phyloP scores from a whole-genome alignment of 2,329 filamentous ascomycete species.

The Pseudocercospora eumusae region DNA sequence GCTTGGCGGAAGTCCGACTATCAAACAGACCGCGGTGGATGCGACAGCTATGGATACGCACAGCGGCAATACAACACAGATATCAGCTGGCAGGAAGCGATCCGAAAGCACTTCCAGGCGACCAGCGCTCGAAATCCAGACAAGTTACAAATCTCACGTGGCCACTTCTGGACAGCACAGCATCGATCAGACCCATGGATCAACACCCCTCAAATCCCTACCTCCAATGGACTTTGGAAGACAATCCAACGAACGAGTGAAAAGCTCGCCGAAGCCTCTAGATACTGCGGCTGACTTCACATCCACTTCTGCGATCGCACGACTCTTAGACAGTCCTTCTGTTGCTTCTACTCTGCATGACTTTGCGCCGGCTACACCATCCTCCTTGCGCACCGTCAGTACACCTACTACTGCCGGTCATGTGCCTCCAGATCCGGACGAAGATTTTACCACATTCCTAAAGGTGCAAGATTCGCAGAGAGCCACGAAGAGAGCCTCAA shows the following conservation, averaged over 20 bases:
- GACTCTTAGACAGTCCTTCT: conserved; percentile 6
- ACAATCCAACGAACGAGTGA: neutral
- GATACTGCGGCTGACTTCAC: neutral
- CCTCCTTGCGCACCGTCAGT: conserved; percentile 6
- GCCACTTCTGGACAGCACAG: neutral
- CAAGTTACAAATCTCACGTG: neutral
- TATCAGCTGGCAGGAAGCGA: neutral
- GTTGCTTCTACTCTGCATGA: neutral
- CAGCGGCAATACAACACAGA: neutral
- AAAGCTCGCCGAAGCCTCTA: conserved; percentile 2
- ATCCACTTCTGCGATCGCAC: neutral
- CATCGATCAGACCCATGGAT: neutral
- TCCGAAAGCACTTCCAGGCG: neutral
- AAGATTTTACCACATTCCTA: conserved; percentile 1
- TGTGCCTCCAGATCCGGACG: conserved; percentile 6
- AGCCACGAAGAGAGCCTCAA: neutral
- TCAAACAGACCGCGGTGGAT: neutral
- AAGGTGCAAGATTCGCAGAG: neutral
- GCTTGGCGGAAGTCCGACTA: neutral
- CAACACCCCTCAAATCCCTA: neutral
- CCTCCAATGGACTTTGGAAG: conserved; percentile 7
- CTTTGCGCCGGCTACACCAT: neutral
- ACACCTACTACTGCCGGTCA: neutral
- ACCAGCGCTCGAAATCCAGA: neutral
- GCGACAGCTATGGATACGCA: neutral